These are phyloP conservation scores for Ciborinia camelliae DNA, from an alignment of 2,329 filamentous ascomycete species.

Conservation along the genomic window DNA sequence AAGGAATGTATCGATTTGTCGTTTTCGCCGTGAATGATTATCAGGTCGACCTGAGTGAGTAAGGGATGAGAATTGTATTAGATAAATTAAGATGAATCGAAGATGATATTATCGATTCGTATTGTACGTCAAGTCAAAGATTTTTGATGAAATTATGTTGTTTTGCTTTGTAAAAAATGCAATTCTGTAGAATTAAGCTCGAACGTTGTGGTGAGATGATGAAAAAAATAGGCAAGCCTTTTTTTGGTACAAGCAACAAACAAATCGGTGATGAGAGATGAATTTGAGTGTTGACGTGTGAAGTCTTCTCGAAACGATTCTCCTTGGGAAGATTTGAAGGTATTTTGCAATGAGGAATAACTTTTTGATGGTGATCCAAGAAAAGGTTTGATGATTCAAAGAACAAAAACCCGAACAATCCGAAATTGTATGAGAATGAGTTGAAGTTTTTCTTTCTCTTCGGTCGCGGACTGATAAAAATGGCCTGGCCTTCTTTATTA, in stretches of 20 bases:
- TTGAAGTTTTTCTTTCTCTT: neutral
- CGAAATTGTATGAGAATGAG: neutral
- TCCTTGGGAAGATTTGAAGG: neutral
- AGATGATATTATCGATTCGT: constrained; percentile 6
- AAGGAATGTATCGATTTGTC: constrained; percentile 1
- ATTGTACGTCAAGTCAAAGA: constrained; percentile 1
- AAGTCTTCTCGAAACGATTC: constrained; percentile 11
- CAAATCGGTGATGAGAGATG: neutral
- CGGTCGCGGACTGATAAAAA: constrained; percentile 8
- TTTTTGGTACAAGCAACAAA: constrained; percentile 10
- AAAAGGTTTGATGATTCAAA: constrained; percentile 3
- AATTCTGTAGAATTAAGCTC: constrained; percentile 11
- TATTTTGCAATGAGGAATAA: neutral
- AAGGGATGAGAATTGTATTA: constrained; percentile 10
- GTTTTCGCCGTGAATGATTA: neutral
- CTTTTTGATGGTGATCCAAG: constrained; percentile 6
- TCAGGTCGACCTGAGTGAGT: constrained; percentile 1
- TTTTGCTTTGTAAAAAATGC: constrained; percentile 8
- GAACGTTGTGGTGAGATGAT: constrained; percentile 3
- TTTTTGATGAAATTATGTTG: constrained; percentile 8
- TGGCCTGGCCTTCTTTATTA: neutral
- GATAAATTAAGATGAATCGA: constrained; percentile 19
- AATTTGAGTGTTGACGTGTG: neutral
- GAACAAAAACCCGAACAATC: neutral
- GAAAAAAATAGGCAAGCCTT: constrained; percentile 4